These are phyloP conservation scores for Coccomyxa sp. DNA, from an alignment of 139 green algal genomes.

Conservation along the genomic window DNA sequence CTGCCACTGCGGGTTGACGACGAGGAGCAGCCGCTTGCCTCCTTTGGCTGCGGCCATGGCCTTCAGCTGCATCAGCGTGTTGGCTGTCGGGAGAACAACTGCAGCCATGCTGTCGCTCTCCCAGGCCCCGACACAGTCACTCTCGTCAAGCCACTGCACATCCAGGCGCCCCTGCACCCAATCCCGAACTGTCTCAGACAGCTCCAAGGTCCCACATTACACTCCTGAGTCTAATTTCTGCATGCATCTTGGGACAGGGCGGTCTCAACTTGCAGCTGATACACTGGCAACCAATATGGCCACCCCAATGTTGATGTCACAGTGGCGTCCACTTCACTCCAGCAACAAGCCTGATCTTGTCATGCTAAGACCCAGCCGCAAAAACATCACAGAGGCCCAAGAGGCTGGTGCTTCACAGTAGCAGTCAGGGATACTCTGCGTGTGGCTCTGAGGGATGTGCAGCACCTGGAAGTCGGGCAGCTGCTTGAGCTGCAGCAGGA, in stretches of 20 bases:
- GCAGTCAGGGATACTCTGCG: too few relatives aligned
- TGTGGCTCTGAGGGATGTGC: not conserved
- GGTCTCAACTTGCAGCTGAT: not conserved
- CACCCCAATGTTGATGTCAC: too few relatives aligned
- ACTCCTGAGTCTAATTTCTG: too few relatives aligned
- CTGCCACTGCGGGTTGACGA: constrained; percentile 85
- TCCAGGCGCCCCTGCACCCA: constrained; percentile 10
- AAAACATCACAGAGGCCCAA: too few relatives aligned
- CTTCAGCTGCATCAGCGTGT: constrained; percentile 29
- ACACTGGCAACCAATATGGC: not conserved
- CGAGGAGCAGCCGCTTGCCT: constrained; percentile 44
- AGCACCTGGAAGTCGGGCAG: constrained; percentile 24
- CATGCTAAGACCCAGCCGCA: too few relatives aligned
- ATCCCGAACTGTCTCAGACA: too few relatives aligned
- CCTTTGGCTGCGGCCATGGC: constrained; percentile 22
- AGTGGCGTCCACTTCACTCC: too few relatives aligned
- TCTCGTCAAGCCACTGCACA: constrained; percentile 42
- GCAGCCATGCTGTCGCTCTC: constrained; percentile 42
- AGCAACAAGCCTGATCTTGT: too few relatives aligned
- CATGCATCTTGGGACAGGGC: too few relatives aligned
- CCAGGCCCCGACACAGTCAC: constrained; percentile 51
- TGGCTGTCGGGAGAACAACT: constrained; percentile 44
- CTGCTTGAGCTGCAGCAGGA: constrained; percentile 69
- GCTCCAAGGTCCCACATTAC: too few relatives aligned
- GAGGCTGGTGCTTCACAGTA: too few relatives aligned